Evolutionary conservation across 169 alveolate species (phyloP).

Genomic region (Cryptosporidium tyzzeri): DNA sequence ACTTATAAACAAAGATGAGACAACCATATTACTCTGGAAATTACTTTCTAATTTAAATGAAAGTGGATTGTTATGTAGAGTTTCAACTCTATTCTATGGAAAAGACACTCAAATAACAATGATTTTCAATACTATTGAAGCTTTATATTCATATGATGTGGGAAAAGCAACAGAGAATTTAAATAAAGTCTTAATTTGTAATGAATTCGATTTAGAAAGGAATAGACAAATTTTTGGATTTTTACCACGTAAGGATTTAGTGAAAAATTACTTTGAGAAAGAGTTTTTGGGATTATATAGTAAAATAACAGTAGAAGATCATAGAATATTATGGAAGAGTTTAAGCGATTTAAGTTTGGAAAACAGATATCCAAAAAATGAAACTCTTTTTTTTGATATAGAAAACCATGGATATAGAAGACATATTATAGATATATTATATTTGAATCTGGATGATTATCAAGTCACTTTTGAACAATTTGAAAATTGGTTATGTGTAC

Average conservation of each 20-base stretch:
- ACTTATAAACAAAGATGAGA: conserved; percentile 22
- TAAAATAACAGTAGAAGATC: conserved; percentile 34
- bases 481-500: conserved; percentile 48
- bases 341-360: not conserved
- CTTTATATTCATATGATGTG: conserved; percentile 12
- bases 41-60: conserved; percentile 26
- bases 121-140: conserved; percentile 12
- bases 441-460: conserved; percentile 16
- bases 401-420: conserved; percentile 31
- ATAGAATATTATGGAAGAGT: conserved; percentile 27
- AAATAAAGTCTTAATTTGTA: not conserved
- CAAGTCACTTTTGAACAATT: conserved; percentile 6
- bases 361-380: not conserved
- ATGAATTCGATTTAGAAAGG: not conserved
- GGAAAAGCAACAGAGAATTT: conserved; percentile 2
- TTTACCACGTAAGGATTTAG: conserved; percentile 5
- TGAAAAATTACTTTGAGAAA: conserved; percentile 21
- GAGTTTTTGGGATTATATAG: conserved; percentile 15
- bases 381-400: conserved; percentile 15
- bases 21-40: conserved; percentile 48
- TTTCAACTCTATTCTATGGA: conserved; percentile 40
- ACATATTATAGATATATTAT: conserved; percentile 22
- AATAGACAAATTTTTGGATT: not conserved
- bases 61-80: conserved; percentile 1
- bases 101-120: conserved; percentile 5